Conservation (phyloP, 116 monocot genomes). For the Phalaenopsis hybrid region DNA sequence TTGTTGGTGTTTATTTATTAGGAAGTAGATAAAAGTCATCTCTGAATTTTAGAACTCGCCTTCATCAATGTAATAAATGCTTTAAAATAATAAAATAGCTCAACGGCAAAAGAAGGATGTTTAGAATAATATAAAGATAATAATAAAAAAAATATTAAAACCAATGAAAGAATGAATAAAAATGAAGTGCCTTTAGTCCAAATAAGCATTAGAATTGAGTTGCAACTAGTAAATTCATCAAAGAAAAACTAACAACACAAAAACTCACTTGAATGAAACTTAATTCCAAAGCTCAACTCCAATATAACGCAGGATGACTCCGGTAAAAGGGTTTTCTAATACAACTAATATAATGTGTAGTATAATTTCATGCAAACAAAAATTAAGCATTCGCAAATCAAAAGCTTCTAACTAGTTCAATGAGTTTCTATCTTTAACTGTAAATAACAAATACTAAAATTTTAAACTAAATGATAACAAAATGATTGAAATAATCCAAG, state of each 20-base stretch:
- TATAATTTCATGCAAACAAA: no score
- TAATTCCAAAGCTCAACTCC: not conserved
- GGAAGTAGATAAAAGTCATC: not conserved
- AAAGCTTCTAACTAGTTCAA: no score
- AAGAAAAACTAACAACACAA: not conserved
- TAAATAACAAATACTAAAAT: no score
- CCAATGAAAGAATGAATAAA: not conserved
- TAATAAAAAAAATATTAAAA: not conserved
- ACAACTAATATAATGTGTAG: no score
- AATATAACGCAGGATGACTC: not conserved
- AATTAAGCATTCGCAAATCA: no score
- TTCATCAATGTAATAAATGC: not conserved
- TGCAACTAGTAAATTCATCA: no score
- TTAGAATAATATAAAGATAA: not conserved
- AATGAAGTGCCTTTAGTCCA: not conserved
- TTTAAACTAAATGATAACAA: no score
- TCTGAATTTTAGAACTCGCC: not conserved
- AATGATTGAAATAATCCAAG: no score
- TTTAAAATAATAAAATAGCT: not conserved
- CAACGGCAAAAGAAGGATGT: not conserved
- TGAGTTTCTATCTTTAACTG: no score
- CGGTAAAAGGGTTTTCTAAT: no score
- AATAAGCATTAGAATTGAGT: no score
- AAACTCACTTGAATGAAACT: not conserved
- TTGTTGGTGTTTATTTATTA: not conserved